A percentile compares a stretch with the other conserved stretches of the same genome.
phyloP scores from a whole-genome alignment of 768 basidiomycete species.

The Suillus clintonianus region DNA sequence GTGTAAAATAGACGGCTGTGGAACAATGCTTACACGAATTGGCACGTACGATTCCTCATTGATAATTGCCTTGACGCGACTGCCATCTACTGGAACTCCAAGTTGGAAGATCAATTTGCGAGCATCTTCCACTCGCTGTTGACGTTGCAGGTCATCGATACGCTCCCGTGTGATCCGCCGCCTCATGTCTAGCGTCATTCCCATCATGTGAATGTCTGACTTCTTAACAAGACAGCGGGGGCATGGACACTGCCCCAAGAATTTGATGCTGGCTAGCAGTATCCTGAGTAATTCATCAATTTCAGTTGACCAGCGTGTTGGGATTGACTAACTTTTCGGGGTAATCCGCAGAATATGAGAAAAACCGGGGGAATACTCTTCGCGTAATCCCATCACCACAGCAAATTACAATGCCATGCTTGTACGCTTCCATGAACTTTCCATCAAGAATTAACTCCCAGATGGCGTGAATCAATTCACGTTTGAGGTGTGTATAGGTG shows the following conservation, averaged over 20 bases:
- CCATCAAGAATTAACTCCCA: constrained; percentile 21
- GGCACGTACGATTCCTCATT: constrained; percentile 1
- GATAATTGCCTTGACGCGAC: constrained; percentile 6
- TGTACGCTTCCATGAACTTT: constrained; percentile 21
- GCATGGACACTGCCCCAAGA: constrained; percentile 22
- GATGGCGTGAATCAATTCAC: constrained; percentile 20
- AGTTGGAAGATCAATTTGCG: constrained; percentile 8
- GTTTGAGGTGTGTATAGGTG: constrained; percentile 13
- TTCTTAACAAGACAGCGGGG: constrained; percentile 18
- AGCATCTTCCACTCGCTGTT: constrained; percentile 6
- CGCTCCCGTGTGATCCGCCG: neutral
- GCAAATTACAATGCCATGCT: constrained; percentile 19
- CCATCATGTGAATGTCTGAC: constrained; percentile 7
- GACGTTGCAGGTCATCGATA: neutral
- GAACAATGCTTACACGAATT: constrained; percentile 2
- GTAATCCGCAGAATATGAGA: constrained; percentile 26
- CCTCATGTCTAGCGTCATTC: constrained; percentile 10
- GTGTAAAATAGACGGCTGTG: neutral
- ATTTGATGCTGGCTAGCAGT: constrained; percentile 22
- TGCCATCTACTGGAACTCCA: constrained; percentile 1
- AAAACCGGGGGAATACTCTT: constrained; percentile 21
- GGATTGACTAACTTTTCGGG: constrained; percentile 16
- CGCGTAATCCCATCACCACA: constrained; percentile 18
- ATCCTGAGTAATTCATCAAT: constrained; percentile 8
- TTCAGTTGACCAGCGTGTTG: neutral